Base-by-base conservation (phyloP, 1,284 basidiomycete species). In the Somion occarium region DNA sequence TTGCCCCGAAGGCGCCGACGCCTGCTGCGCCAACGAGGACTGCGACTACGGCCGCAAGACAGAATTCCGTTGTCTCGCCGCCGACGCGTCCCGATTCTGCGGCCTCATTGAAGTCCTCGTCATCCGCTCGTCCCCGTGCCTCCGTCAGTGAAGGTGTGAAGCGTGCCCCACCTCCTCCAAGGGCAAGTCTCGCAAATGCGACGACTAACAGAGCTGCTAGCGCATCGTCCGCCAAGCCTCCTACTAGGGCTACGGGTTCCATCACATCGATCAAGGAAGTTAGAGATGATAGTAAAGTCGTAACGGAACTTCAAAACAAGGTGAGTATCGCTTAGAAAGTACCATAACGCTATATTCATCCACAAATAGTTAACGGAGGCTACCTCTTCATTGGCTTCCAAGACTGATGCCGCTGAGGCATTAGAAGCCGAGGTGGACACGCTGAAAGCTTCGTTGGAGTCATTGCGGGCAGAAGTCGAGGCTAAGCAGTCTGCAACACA, bases 191-290 rank as follows among this genome's bases (percentile, higher is more conserved):
- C 9, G 53, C 56, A 5, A 45, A 61, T 5, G 19, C 59, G 3
- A 22, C 64, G 38, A 30, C 59, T n/a, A 60, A 52, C 37, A 53
- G 61, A 20, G 62, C 65, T 11, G 49, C 68, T 1, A 64, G 66
- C 42, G 58, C 61, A 1, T 48, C 64, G 13, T 58, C 63, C 27
- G 56, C 65, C 19, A 73, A 70, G 49, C 57, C 73, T 3, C 27
- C 26, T 22, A 62, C 73, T 42, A 73, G 79, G 30, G 69, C 68
- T 20, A 60, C 76, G 23, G 70, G 73, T 13, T 88, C 87, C 2
- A 80, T 89, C 46, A 77, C 84, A 12, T 86, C 87, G 3, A 81
- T 89, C 53, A 78, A 73, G 53, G 88, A 88, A 59, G 71, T 84
- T 11, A 79, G 76, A 56, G 83, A 82, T 56, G 82, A 83, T 57